Base-by-base conservation (phyloP, 2,329 filamentous ascomycete genomes). In the Escovopsis sp. region DNA sequence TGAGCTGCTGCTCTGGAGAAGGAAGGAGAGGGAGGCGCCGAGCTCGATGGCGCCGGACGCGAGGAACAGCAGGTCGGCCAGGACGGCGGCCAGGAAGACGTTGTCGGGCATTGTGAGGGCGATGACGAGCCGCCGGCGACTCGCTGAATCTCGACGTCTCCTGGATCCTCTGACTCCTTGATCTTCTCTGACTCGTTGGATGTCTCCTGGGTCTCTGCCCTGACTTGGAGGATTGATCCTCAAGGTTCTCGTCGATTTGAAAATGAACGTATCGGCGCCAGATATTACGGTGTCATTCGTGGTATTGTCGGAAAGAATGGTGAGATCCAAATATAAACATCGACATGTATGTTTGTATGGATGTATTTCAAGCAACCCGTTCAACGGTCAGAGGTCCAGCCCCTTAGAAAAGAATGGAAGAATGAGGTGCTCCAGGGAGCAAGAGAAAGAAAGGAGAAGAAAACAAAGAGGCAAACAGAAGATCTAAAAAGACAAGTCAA, bases 21-120 rank as follows among this genome's bases (percentile, higher is more conserved):
- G 61, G 49, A 72, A 70, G 51, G 75, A 62, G 56, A 76, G 55
- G 42, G 65, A 70, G 58, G 76, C 76, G 44, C 64, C 71, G 47
- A 77, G 59, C 55, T 72, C 67, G 54, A 77, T 58, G 50, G 68
- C 64, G 43, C 73, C 73, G 46, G 70, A 70, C 43, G 61, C 53
- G 49, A 71, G 64, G 57, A 77, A 76, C 50, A 76, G 56, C 43
- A 62, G 47, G 55, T 74, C 69, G 53, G 63, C 58, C 48, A 56
- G 58, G 48, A 73, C 53, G 45, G 72, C 71, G 49, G 68, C 59
- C 48, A 66, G 49, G 46, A 74, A 66, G 47, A 77, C 63, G 50
- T 70, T 73, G 65, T 72, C 75, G 45, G 64, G 65, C 72, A 76
- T 77, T 18, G 43, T 53, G 47, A 36, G 37, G 26, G 23, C 15